Conservation (phyloP, 805 yeast species). For the Cyberlindnera maritima region DNA sequence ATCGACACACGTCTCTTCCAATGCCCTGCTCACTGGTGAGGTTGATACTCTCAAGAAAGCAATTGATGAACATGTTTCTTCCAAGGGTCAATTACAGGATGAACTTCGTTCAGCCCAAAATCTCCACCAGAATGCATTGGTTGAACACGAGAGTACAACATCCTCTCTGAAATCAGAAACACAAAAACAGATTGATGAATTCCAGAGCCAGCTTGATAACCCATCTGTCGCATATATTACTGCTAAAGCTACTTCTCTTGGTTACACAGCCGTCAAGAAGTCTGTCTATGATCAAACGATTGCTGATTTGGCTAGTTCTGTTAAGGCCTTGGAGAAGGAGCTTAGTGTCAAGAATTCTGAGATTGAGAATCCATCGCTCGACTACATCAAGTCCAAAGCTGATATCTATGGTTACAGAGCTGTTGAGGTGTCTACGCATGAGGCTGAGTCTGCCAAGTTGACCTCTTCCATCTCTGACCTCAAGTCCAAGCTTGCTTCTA, state of each 20-base stretch:
- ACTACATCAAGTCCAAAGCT: conserved; percentile 30
- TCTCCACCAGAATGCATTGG: conserved; percentile 1
- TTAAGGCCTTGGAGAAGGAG: conserved; percentile 17
- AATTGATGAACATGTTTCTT: background rate
- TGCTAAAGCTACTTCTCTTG: conserved; percentile 27
- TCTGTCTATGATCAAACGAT: conserved; percentile 9
- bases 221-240: conserved; percentile 29
- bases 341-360: background rate
- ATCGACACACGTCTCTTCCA: no score
- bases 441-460: conserved; percentile 1
- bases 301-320: conserved; percentile 8
- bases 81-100: background rate
- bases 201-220: conserved; percentile 12
- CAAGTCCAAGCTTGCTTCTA: conserved; percentile 1
- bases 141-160: background rate
- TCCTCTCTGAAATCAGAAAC: background rate
- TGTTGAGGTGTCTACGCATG: conserved; percentile 4
- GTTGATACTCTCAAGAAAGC: no score
- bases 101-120: background rate
- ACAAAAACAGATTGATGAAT: conserved; percentile 3
- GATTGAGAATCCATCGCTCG: conserved; percentile 32
- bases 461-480: conserved; percentile 2
- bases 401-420: conserved; percentile 20
- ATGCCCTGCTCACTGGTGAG: no score
- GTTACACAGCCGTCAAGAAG: conserved; percentile 19